Percentiles rank a stretch among this genome's conserved stretches.
These are phyloP conservation scores for Biscogniauxia marginata DNA, from an alignment of 2,329 filamentous ascomycete genomes.

Conservation along the genomic window DNA sequence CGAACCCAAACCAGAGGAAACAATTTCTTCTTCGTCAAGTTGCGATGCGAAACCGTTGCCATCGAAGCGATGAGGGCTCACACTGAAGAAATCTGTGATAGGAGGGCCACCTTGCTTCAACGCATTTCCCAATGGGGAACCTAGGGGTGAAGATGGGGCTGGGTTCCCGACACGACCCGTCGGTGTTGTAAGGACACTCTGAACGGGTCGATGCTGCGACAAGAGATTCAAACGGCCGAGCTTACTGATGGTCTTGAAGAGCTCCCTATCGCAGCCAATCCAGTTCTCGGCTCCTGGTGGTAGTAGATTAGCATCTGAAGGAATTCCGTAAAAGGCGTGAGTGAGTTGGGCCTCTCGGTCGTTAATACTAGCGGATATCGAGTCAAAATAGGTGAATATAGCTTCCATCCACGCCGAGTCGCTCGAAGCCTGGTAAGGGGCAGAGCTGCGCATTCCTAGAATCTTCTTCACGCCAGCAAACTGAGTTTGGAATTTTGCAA, in stretches of 20 bases:
- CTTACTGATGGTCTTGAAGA: constrained; percentile 84
- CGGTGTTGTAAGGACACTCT: constrained; percentile 34
- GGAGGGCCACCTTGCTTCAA: constrained; percentile 40
- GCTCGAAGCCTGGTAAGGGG: constrained; percentile 51
- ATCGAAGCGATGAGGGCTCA: constrained; percentile 60
- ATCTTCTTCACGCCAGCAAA: constrained; percentile 93
- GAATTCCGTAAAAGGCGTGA: constrained; percentile 60
- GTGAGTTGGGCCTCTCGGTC: constrained; percentile 83
- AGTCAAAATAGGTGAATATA: constrained; percentile 92
- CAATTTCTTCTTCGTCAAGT: constrained; percentile 54
- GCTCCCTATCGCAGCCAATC: constrained; percentile 79
- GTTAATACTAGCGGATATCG: constrained; percentile 88
- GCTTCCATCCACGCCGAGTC: constrained; percentile 89
- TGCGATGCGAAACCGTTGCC: constrained; percentile 63
- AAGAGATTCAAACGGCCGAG: constrained; percentile 83
- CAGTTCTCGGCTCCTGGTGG: constrained; percentile 74
- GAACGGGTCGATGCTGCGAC: constrained; percentile 64
- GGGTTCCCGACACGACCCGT: constrained; percentile 27
- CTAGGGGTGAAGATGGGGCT: constrained; percentile 37
- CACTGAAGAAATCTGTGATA: constrained; percentile 49
- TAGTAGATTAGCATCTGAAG: constrained; percentile 48
- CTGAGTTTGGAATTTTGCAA: constrained; percentile 90
- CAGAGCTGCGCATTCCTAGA: constrained; percentile 67
- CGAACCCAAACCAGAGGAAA: constrained; percentile 41
- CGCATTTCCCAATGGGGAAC: constrained; percentile 41